Evolutionary conservation across 2,329 filamentous ascomycete species (phyloP), one percentile per base, ranked within the genome.

Genomic region (Pyricularia sp.): DNA sequence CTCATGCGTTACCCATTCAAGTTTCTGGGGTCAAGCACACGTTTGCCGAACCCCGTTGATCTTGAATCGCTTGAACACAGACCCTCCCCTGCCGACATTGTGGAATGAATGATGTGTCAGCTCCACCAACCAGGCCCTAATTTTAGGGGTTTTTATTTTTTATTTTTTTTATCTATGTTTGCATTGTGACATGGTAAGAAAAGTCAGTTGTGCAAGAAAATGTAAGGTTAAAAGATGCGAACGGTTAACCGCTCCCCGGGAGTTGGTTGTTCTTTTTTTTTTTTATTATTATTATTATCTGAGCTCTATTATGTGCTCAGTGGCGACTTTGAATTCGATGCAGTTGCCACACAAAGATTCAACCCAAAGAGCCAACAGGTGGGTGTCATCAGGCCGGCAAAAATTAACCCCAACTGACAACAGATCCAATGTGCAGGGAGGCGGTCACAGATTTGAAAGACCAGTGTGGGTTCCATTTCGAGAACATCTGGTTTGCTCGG

Each of bases 1-100:
- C n/a, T 61, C n/a, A 61, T 61, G 58, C 23, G 23, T 26, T 26
- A 26, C 58, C 58, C 58, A 23, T 61, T 61, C n/a, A 61, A 17
- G 58, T 61, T 61, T 26, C n/a, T 61, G 58, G 58, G 58, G 58
- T 61, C 58, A 26, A 61, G 58, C 58, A 26, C 58, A 26, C 23
- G 58, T 61, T 61, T 61, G 58, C 58, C 58, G 58, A 61, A 61
- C 58, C 58, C 58, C 58, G 58, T 61, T 61, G 58, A 61, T 61
- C 58, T 36, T 61, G 58, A 61, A 61, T 61, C 58, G 58, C 58
- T 61, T 61, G 58, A n/a, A 50, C 33, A 58, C 50, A 25, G 50
- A 58, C 50, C 50, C 50, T 58, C 50, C 33, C 33, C 33, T 36
- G 33, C 33, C 33, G 33, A 58, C 25, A 61, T 25, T 23, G n/a